Evolutionary conservation across 306 rosid genomes (phyloP), one percentile per base, ranked within the genome.

Genomic region (Vigna reflexopilosa): DNA sequence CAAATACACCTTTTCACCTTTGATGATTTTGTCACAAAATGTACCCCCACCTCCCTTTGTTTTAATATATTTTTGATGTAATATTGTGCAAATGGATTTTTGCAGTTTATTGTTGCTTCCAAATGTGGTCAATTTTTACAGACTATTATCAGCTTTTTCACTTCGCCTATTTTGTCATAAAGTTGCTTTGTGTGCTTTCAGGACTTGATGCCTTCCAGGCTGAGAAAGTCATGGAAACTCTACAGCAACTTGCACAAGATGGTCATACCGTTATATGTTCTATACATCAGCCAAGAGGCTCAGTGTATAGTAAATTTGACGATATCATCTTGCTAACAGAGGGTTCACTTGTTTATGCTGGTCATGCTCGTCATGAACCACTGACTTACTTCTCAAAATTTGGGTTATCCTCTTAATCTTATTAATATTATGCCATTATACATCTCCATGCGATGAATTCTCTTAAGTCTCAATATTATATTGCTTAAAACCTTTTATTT

Each of bases 151-250:
- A 20, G 4, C 68, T n/a, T 55, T 30, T 19, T 57, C 16, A 2
- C 47, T 34, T 6, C 17, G 16, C 57, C 48, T 11, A 4, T 77
- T 56, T 76, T 65, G 10, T 78, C 72, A 40, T 64, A n/a, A 79
- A 81, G 71, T 83, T 81, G 52, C 73, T 57, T 54, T 38, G 40
- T 75, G 26, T 82, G 26, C 79, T 78, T 83, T 61, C 89, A 95
- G 98, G 98, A 75, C 97, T 95, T 51, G 98, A 95, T 87, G 92
- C 98, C 70, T 92, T 90, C 87, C 98, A 92, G 89, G 98, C 98
- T 45, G 98, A 90, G 86, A 95, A 91, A 82, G 96, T 95, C 57
- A 83, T 92, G 91, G 97, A 92, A 86, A 95, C 93, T 62, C 97
- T 95, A 36, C 90, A 86, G 70, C 87, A 85, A 81, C 98, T 95